Percentiles rank a stretch among this genome's conserved stretches.
Evolutionary conservation across 2,329 filamentous ascomycete genomes (phyloP).

Genomic region (Cadophora gregata): DNA sequence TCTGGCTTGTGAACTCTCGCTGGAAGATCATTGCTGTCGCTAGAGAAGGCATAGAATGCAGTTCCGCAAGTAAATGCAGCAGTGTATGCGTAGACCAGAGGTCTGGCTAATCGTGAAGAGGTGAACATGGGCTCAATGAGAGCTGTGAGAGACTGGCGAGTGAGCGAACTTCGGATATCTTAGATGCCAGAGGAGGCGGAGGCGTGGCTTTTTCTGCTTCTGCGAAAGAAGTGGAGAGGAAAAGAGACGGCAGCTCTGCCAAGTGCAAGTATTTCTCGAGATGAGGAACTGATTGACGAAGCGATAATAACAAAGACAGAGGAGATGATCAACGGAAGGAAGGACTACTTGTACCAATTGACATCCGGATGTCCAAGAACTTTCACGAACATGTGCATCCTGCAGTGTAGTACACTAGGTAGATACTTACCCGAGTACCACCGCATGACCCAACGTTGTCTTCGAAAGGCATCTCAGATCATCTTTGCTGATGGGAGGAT

Average conservation of each 20-base stretch:
- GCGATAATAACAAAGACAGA: background rate
- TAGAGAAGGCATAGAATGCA: background rate
- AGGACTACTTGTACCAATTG: conserved; percentile 8
- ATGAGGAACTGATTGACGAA: background rate
- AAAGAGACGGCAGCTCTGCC: background rate
- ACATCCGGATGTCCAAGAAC: background rate
- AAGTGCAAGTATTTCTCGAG: background rate
- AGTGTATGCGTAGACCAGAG: background rate
- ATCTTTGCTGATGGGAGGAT: background rate
- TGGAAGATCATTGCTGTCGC: background rate
- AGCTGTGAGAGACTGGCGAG: background rate
- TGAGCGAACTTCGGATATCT: background rate
- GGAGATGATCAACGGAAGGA: background rate
- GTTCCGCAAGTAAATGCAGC: background rate
- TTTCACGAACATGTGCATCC: background rate
- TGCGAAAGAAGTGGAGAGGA: background rate
- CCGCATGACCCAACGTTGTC: background rate
- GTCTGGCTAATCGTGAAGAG: background rate
- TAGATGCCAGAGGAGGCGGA: too few relatives aligned
- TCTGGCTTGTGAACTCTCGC: background rate
- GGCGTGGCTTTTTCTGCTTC: too few relatives aligned
- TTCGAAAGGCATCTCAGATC: background rate
- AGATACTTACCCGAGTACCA: background rate
- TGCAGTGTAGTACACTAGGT: background rate
- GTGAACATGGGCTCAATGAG: background rate